phyloP scores from a whole-genome alignment of 73 alveolate genomes.

The Tetrahymena thermophila region DNA sequence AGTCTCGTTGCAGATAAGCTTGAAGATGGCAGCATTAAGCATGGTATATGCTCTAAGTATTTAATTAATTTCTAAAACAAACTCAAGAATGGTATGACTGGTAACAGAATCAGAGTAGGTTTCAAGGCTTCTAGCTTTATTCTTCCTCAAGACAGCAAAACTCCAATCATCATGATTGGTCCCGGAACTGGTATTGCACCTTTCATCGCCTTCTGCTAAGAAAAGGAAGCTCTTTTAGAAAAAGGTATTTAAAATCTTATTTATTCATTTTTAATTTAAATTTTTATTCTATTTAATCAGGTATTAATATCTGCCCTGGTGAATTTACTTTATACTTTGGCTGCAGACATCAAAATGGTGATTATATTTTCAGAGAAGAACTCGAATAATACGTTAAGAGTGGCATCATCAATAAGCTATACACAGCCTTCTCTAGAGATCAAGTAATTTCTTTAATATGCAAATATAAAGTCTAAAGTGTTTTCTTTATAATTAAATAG shows the following conservation, averaged over 20 bases:
- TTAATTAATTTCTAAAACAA: constrained; percentile 40
- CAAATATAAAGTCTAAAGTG: background rate
- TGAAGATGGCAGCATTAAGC: constrained; percentile 46
- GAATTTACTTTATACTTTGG: constrained; percentile 80
- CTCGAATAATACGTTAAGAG: constrained; percentile 49
- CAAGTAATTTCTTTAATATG: background rate
- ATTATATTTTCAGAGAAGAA: constrained; percentile 77
- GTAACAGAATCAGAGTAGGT: constrained; percentile 27
- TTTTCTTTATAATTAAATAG: background rate
- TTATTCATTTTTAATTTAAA: too few species aligned
- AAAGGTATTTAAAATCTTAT: background rate
- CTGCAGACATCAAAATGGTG: constrained; percentile 68
- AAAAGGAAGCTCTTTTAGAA: constrained; percentile 47
- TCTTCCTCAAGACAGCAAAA: constrained; percentile 57
- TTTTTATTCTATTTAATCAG: background rate
- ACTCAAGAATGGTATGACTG: constrained; percentile 7
- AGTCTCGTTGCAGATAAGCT: constrained; percentile 54
- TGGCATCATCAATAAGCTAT: constrained; percentile 54
- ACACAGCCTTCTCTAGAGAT: constrained; percentile 85
- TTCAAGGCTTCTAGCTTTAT: constrained; percentile 63
- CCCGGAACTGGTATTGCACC: constrained; percentile 97
- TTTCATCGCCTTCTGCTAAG: constrained; percentile 83
- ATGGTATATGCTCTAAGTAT: constrained; percentile 67
- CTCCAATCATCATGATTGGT: constrained; percentile 84
- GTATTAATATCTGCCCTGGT: constrained; percentile 30